Evolutionary conservation across 139 green algal genomes (phyloP), one percentile per base, ranked within the genome.

Genomic region (Closterium sp.): DNA sequence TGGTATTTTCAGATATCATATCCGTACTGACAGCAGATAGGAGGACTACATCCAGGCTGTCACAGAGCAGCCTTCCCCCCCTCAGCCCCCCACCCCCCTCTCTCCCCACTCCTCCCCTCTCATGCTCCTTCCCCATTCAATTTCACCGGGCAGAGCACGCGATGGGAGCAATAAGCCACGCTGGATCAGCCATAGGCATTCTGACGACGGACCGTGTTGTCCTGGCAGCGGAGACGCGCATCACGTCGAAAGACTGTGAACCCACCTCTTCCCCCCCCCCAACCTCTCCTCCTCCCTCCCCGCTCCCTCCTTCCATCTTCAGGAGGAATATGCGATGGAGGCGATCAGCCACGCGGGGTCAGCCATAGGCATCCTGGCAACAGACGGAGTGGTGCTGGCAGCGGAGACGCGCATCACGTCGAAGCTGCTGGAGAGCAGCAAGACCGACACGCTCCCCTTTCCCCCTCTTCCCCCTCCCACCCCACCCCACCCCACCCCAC

Each of bases 1-100:
- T n/a, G n/a, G n/a, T n/a, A n/a, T n/a, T n/a, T n/a, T n/a, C n/a
- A n/a, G n/a, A n/a, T n/a, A n/a, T n/a, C n/a, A n/a, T n/a, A n/a
- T n/a, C n/a, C n/a, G n/a, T n/a, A n/a, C n/a, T n/a, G n/a, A n/a
- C 97, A 35, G 97, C 98, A 21, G 98, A 99, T 95, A 99, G 99
- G 95, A 97, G 97, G 93, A 98, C 99, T 91, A 98, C 97, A 0
- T 99, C 97, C 23, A 95, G 95, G 94, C 90, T 95, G 4, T 76
- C 95, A 3, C 94, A 96, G 88, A 92, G 69, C 2, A 92, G 84
- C 19, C 36, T 6, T 55, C 36, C 36, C 36, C 36, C 6, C 36
- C 36, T 6, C 36, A 55, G 4, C 6, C 36, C 36, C 36, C 36
- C 36, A 55, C 36, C 36, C 36, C 36, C 36, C 6, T 55, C 6